A percentile compares a stretch with the other conserved stretches of the same genome.
Conservation (phyloP, 495 filamentous ascomycete genomes). For the Gamarada debralockiae region DNA sequence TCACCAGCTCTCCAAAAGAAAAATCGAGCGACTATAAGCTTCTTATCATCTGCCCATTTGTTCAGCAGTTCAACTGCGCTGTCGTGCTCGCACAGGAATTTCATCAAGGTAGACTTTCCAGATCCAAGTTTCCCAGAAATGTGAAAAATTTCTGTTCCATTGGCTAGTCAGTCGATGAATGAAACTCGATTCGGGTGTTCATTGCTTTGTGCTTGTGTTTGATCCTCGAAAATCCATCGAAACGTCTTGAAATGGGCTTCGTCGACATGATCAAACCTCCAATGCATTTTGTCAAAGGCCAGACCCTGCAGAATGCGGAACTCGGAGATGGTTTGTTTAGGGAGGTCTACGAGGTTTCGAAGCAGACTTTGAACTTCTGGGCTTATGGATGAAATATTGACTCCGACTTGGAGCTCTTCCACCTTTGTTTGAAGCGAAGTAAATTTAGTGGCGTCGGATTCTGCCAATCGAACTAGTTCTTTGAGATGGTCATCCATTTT, state of each 20-base stretch:
- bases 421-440: too few relatives aligned
- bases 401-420: too few relatives aligned
- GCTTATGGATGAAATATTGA: too few relatives aligned
- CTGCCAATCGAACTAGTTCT: too few relatives aligned
- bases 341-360: too few relatives aligned
- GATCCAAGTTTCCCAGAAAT: neutral
- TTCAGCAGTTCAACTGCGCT: neutral
- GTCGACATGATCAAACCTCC: neutral
- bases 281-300: neutral
- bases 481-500: too few relatives aligned
- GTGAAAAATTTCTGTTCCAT: neutral
- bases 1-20: neutral
- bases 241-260: neutral
- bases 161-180: neutral
- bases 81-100: neutral
- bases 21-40: neutral
- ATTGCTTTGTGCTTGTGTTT: neutral
- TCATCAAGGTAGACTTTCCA: neutral
- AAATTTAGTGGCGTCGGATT: too few relatives aligned
- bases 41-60: neutral
- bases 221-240: neutral
- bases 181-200: neutral
- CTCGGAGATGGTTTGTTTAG: too few relatives aligned
- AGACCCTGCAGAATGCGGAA: neutral
- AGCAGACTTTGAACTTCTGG: too few relatives aligned